These are phyloP conservation scores for Secale cereale DNA, from an alignment of 176 grass and related monocot species.

Conservation along the genomic window DNA sequence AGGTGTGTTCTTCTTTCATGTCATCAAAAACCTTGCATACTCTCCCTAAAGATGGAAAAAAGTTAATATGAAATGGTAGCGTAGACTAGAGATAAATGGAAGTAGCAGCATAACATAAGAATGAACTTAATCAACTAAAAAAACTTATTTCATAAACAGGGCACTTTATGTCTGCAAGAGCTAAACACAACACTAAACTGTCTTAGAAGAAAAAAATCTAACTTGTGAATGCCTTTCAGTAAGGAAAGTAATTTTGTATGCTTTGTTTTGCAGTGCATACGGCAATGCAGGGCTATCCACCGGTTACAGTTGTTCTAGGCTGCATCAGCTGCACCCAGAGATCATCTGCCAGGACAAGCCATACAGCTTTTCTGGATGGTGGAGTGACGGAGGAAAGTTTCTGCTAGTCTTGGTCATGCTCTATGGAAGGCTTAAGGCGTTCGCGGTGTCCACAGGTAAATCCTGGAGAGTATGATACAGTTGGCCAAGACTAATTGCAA, in stretches of 20 bases:
- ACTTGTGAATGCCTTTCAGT: neutral
- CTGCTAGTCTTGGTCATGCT: slow-evolving; percentile 53
- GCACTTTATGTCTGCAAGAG: neutral
- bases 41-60: neutral
- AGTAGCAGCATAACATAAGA: neutral
- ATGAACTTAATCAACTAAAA: neutral
- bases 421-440: slow-evolving; percentile 53
- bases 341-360: slow-evolving; percentile 37
- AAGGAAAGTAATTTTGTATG: neutral
- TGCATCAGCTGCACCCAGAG: slow-evolving; percentile 22
- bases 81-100: neutral
- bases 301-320: slow-evolving; percentile 64
- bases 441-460: slow-evolving; percentile 33
- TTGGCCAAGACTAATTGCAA: neutral
- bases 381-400: slow-evolving; percentile 53
- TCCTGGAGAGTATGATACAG: slow-evolving; percentile 37
- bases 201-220: neutral
- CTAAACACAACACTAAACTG: neutral
- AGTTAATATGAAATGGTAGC: neutral
- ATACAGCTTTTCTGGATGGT: slow-evolving; percentile 44
- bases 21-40: neutral
- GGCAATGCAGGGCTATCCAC: slow-evolving; percentile 47
- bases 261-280: slow-evolving; percentile 50
- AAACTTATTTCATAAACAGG: neutral
- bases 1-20: slow-evolving; percentile 36